phyloP scores from a whole-genome alignment of 1,284 basidiomycete species.

The Puccinia polysora region DNA sequence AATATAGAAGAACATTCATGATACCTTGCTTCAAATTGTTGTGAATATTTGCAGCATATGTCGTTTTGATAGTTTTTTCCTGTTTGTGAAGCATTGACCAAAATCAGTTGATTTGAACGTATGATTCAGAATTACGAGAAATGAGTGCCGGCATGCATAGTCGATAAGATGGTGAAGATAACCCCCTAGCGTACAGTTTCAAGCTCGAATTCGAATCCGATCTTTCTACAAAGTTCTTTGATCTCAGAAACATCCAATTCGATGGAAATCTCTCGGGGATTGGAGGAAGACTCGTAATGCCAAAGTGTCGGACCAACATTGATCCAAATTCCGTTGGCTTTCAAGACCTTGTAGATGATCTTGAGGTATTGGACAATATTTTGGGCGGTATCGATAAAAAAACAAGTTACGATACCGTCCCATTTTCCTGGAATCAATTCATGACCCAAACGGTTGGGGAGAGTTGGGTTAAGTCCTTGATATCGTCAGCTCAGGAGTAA shows the following conservation, averaged over 20 bases:
- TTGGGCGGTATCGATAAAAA: conserved; percentile 95
- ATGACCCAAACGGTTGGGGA: not conserved
- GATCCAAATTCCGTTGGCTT: conserved; percentile 62
- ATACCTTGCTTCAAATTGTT: conserved; percentile 35
- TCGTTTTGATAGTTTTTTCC: conserved; percentile 33
- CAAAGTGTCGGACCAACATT: conserved; percentile 77
- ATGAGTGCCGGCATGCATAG: no score
- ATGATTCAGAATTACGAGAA: not conserved
- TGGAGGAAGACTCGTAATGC: conserved; percentile 69
- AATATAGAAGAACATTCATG: not conserved
- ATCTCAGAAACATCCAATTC: conserved; percentile 34
- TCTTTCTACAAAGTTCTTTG: conserved; percentile 14
- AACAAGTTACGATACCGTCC: conserved; percentile 88
- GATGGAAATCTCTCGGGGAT: conserved; percentile 21
- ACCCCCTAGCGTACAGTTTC: conserved; percentile 11
- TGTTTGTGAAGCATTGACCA: not conserved
- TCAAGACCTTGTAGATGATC: conserved; percentile 71
- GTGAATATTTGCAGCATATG: conserved; percentile 30
- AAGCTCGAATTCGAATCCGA: conserved; percentile 30
- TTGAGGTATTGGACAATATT: conserved; percentile 85
- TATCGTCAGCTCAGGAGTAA: no score
- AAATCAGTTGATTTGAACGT: not conserved
- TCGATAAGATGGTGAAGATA: no score
- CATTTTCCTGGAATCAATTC: conserved; percentile 63
- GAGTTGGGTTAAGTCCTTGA: no score